A percentile compares a stretch with the other conserved stretches of the same genome.
phyloP scores from a whole-genome alignment of 805 yeast species.

The Metschnikowia similis region DNA sequence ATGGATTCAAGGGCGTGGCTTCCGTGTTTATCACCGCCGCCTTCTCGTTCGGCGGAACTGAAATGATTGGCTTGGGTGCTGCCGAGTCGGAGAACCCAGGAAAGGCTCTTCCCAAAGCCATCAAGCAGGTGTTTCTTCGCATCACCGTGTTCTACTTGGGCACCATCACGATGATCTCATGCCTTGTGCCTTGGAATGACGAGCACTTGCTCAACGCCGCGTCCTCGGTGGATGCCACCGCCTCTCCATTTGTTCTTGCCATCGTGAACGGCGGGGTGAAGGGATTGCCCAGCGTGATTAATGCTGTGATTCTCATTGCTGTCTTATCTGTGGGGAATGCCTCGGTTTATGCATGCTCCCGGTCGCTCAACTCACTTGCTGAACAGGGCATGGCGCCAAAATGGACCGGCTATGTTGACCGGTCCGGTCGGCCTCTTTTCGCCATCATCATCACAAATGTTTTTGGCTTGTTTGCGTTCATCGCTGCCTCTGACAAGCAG shows the following conservation, averaged over 20 bases:
- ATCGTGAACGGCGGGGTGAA: slow-evolving; percentile 56
- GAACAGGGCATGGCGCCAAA: slow-evolving; percentile 40
- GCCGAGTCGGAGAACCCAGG: slow-evolving; percentile 63
- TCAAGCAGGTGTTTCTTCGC: slow-evolving; percentile 64
- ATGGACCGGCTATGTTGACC: slow-evolving; percentile 33
- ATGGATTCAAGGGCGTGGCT: slow-evolving; percentile 63
- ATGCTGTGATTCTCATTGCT: slow-evolving; percentile 68
- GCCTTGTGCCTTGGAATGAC: slow-evolving; percentile 46
- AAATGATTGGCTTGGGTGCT: slow-evolving; percentile 60
- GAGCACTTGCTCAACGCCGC: slow-evolving; percentile 33
- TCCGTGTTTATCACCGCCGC: slow-evolving; percentile 57
- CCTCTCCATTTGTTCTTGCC: slow-evolving; percentile 77
- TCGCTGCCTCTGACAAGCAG: slow-evolving; percentile 37
- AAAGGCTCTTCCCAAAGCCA: slow-evolving; percentile 58
- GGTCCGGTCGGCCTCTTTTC: slow-evolving; percentile 37
- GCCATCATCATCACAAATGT: slow-evolving; percentile 31
- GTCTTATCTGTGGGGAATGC: slow-evolving; percentile 58
- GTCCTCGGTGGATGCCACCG: slow-evolving; percentile 47
- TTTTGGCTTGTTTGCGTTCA: slow-evolving; percentile 37
- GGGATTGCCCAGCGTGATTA: slow-evolving; percentile 68
- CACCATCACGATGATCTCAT: slow-evolving; percentile 38
- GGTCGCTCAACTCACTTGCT: slow-evolving; percentile 37
- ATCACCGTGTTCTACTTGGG: slow-evolving; percentile 54
- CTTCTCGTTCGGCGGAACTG: slow-evolving; percentile 65
- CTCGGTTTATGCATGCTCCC: slow-evolving; percentile 40